Conservation (phyloP, 2,329 filamentous ascomycete species). For the Fusarium pseudocircinatum region DNA sequence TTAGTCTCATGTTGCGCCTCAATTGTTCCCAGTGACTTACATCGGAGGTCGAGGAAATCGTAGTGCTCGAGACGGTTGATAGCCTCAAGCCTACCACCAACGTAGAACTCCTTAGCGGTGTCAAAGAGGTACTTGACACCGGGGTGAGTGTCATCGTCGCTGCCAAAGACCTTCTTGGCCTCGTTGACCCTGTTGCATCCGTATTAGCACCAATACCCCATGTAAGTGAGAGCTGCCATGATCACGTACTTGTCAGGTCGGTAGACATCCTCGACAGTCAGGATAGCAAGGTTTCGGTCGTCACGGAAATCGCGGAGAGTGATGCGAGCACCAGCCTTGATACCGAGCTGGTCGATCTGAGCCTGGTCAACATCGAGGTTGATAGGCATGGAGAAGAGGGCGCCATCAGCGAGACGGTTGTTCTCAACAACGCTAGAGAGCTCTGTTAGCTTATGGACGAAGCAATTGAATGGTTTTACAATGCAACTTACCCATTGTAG, state of each 20-base stretch:
- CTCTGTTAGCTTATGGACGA: constrained; percentile 40
- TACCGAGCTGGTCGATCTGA: constrained; percentile 76
- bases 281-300: constrained; percentile 93
- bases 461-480: not conserved
- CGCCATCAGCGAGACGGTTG: constrained; percentile 85
- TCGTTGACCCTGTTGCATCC: constrained; percentile 75
- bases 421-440: constrained; percentile 82
- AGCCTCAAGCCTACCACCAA: constrained; percentile 95
- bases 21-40: constrained; percentile 59
- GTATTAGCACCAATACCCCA: constrained; percentile 29
- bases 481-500: constrained; percentile 80
- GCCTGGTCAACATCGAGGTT: constrained; percentile 85
- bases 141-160: constrained; percentile 87
- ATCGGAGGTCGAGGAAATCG: constrained; percentile 96
- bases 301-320: constrained; percentile 95
- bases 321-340: constrained; percentile 84
- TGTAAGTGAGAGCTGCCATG: not conserved
- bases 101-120: constrained; percentile 85
- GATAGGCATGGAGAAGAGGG: constrained; percentile 96
- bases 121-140: constrained; percentile 90
- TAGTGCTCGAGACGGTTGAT: constrained; percentile 97
- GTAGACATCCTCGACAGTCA: constrained; percentile 96
- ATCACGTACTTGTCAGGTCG: constrained; percentile 87
- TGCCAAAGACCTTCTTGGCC: constrained; percentile 93
- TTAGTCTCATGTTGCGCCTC: constrained; percentile 15